phyloP scores from a whole-genome alignment of 164 flowering plant genomes.

The Akebia trifoliata region DNA sequence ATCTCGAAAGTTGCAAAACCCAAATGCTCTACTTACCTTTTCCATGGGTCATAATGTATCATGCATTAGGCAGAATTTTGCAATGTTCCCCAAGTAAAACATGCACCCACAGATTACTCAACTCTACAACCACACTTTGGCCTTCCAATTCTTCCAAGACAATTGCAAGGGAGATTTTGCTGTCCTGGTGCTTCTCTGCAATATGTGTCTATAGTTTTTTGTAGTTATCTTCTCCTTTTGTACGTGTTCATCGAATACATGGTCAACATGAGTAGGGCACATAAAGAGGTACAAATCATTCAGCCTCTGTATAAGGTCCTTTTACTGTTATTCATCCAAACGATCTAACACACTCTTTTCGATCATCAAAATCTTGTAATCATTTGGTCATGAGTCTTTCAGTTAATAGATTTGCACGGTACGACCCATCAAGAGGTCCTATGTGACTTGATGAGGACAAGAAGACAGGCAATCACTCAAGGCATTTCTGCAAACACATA shows the following conservation, averaged over 20 bases:
- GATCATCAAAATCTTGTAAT: too few species aligned
- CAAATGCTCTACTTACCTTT: slow-evolving; percentile 34
- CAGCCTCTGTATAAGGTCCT: neutral
- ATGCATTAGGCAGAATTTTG: slow-evolving; percentile 39
- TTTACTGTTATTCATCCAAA: too few species aligned
- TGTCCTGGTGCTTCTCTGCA: neutral
- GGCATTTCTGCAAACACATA: neutral
- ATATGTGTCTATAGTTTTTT: neutral
- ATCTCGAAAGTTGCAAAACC: slow-evolving; percentile 32
- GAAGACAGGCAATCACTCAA: neutral
- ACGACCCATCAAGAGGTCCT: neutral
- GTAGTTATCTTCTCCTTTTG: neutral
- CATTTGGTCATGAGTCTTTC: too few species aligned
- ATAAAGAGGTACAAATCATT: neutral
- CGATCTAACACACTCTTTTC: too few species aligned
- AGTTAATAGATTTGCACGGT: neutral
- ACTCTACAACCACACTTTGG: slow-evolving; percentile 32
- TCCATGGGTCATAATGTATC: slow-evolving; percentile 24
- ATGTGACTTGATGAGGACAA: neutral
- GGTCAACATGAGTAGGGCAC: neutral
- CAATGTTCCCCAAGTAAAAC: slow-evolving; percentile 32
- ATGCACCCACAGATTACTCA: slow-evolving; percentile 23
- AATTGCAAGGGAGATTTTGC: neutral
- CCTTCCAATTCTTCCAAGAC: slow-evolving; percentile 21
- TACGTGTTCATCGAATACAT: neutral